Percentiles rank a stretch among this genome's conserved stretches.
These are phyloP conservation scores for Monosiga brevicollis DNA, from an alignment of 78 protist species.

Conservation along the genomic window DNA sequence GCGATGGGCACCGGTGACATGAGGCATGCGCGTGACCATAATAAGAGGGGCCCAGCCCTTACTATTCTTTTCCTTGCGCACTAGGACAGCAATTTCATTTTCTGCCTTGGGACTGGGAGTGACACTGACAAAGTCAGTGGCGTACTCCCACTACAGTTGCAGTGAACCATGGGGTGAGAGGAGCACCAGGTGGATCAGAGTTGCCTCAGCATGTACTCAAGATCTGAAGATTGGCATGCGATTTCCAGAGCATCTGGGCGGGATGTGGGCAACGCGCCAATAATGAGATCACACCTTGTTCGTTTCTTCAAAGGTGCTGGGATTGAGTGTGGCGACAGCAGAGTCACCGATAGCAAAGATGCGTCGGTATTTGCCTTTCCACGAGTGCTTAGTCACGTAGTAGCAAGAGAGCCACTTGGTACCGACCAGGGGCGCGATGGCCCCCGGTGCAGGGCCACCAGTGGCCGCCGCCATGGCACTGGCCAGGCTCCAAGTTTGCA, in stretches of 20 bases:
- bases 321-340: slow-evolving; percentile 2
- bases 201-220: background rate
- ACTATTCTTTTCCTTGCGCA: too few species aligned
- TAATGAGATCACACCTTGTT: background rate
- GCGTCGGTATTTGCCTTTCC: slow-evolving; percentile 32
- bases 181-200: background rate
- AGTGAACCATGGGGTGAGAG: too few species aligned
- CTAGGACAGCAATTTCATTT: too few species aligned
- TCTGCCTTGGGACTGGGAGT: too few species aligned
- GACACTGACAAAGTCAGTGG: too few species aligned
- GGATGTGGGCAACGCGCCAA: background rate
- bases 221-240: background rate
- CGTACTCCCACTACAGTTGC: too few species aligned
- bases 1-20: too few species aligned
- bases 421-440: slow-evolving; percentile 26
- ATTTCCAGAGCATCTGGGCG: background rate
- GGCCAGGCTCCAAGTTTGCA: too few species aligned
- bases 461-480: background rate
- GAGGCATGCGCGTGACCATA: too few species aligned
- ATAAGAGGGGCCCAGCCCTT: too few species aligned
- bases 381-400: slow-evolving; percentile 16
- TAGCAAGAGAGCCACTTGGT: background rate
- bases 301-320: background rate
- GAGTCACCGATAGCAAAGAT: slow-evolving; percentile 4
- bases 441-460: slow-evolving; percentile 36